Base-by-base conservation (phyloP, 1,284 basidiomycete genomes). In the Xerocomus amazonicus region DNA sequence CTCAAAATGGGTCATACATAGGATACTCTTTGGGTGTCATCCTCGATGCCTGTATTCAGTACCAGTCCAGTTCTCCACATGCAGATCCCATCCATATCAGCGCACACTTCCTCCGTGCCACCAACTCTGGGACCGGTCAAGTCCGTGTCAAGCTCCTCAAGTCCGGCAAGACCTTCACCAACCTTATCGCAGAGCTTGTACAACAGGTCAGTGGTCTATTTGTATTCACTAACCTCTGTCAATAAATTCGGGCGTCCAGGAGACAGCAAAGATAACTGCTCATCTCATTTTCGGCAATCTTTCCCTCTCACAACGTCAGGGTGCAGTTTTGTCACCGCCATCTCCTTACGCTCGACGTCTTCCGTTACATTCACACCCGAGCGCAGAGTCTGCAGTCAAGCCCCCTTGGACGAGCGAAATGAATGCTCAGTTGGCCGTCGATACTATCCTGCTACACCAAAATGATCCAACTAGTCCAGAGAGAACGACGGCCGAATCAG, bases 281-380 rank as follows among this genome's bases (percentile, higher is more conserved):
- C 81, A 83, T 57, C 65, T 77, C 32, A 74, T 85, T 32, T 84
- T 83, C 53, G 79, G 79, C 7, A 60, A 70, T 41, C 76, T 82
- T 27, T 65, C 63, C 12, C 69, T 73, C 4, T 55, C 62, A 8
- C 55, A 69, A 0, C 47, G 48, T 23, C 31, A 31, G 6, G 53
- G 42, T 9, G 54, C 70, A 12, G 70, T 70, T 10, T 54, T 84
- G 12, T 56, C 63, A 2, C 75, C 80, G 0, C 73, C 79, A 12
- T 79, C 79, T 1, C 62, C 76, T 2, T 80, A 79, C 52, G 78
- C 82, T 0, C 75, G 79, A 9, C 75, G 77, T 10, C 64, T 80
- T 29, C 83, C 83, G 3, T 62, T 85, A 10, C 59, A 75, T 54
- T 62, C 60, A 0, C 80, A 82, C 57, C 82, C 83, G 1, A 73